Percentiles rank a stretch among this genome's conserved stretches.
These are phyloP conservation scores for Skeletonema tropicum DNA, from an alignment of 108 stramenopile genomes.

Conservation along the genomic window DNA sequence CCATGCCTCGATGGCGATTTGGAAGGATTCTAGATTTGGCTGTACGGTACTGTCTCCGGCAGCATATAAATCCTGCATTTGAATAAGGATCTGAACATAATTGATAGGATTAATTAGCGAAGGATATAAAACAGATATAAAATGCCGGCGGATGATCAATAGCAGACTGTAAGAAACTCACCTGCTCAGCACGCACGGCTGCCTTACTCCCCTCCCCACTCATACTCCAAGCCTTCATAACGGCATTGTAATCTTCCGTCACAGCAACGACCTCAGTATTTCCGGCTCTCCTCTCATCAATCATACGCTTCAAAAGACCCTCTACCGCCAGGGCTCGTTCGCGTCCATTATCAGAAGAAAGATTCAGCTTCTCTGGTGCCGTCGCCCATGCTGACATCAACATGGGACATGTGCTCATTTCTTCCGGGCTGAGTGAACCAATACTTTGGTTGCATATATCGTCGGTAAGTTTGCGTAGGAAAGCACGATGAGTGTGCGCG, in stretches of 20 bases:
- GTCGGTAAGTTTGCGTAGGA: constrained; percentile 67
- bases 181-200: constrained; percentile 66
- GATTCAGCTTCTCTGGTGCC: constrained; percentile 10
- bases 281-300: constrained; percentile 73
- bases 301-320: constrained; percentile 68
- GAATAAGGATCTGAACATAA: constrained; percentile 54
- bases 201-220: constrained; percentile 54
- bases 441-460: constrained; percentile 60
- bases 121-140: background rate
- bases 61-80: constrained; percentile 66
- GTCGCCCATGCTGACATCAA: constrained; percentile 78
- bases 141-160: background rate
- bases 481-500: constrained; percentile 54
- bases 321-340: constrained; percentile 75
- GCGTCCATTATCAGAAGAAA: constrained; percentile 19
- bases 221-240: constrained; percentile 71
- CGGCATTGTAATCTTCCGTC: constrained; percentile 70
- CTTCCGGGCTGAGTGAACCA: constrained; percentile 55
- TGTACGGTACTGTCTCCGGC: constrained; percentile 48
- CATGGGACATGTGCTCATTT: constrained; percentile 50
- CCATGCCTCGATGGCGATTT: constrained; percentile 52
- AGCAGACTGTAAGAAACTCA: background rate
- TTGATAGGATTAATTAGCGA: background rate
- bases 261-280: constrained; percentile 51
- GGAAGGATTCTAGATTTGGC: constrained; percentile 56